Conservation (phyloP, 2,329 filamentous ascomycete species). For the Clarireedia paspali region DNA sequence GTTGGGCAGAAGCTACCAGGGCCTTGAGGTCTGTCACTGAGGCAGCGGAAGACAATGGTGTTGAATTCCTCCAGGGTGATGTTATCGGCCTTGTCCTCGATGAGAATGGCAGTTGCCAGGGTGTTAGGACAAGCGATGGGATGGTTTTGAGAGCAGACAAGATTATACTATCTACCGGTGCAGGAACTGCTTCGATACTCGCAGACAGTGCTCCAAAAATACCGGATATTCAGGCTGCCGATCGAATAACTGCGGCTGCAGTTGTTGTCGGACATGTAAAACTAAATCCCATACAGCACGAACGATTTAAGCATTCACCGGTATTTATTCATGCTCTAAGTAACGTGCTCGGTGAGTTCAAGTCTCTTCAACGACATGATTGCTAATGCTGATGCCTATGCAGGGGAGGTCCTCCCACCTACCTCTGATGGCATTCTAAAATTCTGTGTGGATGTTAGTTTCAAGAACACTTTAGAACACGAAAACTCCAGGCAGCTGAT, state of each 20-base stretch:
- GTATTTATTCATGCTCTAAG: conserved; percentile 42
- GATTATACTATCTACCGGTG: conserved; percentile 47
- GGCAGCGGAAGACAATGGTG: conserved; percentile 36
- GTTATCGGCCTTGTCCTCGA: conserved; percentile 40
- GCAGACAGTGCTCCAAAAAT: conserved; percentile 42
- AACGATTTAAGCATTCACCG: conserved; percentile 42
- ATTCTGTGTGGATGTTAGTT: conserved; percentile 52
- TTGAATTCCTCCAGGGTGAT: conserved; percentile 37
- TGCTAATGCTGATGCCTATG: neutral
- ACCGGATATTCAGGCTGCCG: conserved; percentile 43
- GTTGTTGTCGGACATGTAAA: conserved; percentile 42
- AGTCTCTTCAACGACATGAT: neutral
- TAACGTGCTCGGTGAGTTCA: conserved; percentile 34
- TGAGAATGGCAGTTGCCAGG: conserved; percentile 37
- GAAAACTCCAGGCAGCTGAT: conserved; percentile 42
- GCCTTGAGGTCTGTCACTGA: conserved; percentile 38
- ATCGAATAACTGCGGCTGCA: conserved; percentile 49
- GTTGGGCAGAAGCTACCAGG: conserved; percentile 44
- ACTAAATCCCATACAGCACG: conserved; percentile 37
- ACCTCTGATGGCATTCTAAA: conserved; percentile 46
- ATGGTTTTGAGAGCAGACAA: conserved; percentile 41
- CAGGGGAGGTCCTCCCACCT: conserved; percentile 34
- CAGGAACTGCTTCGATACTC: conserved; percentile 47
- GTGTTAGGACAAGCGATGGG: conserved; percentile 42
- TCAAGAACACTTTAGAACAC: conserved; percentile 44